phyloP scores from a whole-genome alignment of 164 flowering plant genomes.

The Saururus chinensis region DNA sequence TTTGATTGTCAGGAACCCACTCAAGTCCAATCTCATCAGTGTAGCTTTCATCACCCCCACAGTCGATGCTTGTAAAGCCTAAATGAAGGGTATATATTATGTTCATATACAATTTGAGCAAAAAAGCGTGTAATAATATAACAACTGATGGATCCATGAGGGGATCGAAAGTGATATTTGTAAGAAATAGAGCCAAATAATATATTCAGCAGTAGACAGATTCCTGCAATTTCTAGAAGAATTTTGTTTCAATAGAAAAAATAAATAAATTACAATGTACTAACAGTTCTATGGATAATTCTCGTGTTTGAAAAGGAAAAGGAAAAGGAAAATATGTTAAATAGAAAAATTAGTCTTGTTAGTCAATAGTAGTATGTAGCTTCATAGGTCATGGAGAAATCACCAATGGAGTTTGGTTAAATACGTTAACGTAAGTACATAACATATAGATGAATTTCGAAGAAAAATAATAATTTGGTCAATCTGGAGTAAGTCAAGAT shows the following conservation, averaged over 20 bases:
- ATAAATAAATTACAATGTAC: neutral
- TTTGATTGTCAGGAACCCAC: slow-evolving; percentile 66
- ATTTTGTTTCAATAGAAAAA: neutral
- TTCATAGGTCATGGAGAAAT: too few species aligned
- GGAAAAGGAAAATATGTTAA: too few species aligned
- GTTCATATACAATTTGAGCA: neutral
- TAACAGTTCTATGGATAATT: too few species aligned
- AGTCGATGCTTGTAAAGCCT: slow-evolving; percentile 92
- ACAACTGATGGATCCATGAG: neutral
- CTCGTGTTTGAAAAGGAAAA: too few species aligned
- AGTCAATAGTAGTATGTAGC: too few species aligned
- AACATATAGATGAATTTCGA: too few species aligned
- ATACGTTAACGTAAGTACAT: too few species aligned
- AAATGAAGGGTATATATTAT: slow-evolving; percentile 5
- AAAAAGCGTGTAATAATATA: neutral
- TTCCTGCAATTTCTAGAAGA: neutral
- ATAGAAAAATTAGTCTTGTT: too few species aligned
- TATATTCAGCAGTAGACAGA: neutral
- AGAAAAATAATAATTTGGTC: too few species aligned
- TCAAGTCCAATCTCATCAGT: slow-evolving; percentile 79
- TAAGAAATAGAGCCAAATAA: neutral
- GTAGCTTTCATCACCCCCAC: slow-evolving; percentile 66
- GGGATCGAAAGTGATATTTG: neutral
- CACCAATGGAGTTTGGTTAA: too few species aligned
- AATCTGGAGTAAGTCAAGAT: too few species aligned